A percentile compares a stretch with the other conserved stretches of the same genome.
Evolutionary conservation across 2,329 filamentous ascomycete species (phyloP).

Genomic region (Pseudonectria foliicola): DNA sequence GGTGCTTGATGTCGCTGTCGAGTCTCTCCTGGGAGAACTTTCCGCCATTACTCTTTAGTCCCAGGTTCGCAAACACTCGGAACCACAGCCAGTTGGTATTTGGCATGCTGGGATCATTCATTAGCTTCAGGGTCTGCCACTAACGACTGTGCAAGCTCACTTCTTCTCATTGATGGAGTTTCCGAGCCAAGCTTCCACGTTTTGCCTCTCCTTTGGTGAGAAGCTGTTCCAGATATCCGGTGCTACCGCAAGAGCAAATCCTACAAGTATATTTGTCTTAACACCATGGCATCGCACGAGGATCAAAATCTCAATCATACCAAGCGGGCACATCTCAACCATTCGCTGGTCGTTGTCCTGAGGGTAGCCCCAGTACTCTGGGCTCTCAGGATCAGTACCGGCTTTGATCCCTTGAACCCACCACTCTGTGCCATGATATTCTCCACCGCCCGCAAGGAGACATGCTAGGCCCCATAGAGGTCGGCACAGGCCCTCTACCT

Average conservation of each 20-base stretch:
- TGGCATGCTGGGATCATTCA: slow-evolving; percentile 51
- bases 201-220: slow-evolving; percentile 52
- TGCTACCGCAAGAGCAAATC: slow-evolving; percentile 66
- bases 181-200: slow-evolving; percentile 65
- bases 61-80: slow-evolving; percentile 74
- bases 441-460: slow-evolving; percentile 59
- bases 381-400: slow-evolving; percentile 61
- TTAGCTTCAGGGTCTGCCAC: too few species aligned
- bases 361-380: slow-evolving; percentile 72
- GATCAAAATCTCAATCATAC: slow-evolving; percentile 19
- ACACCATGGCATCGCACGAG: not conserved
- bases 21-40: slow-evolving; percentile 62
- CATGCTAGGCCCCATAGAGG: slow-evolving; percentile 70
- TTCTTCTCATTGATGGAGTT: slow-evolving; percentile 73
- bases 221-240: slow-evolving; percentile 59
- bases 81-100: slow-evolving; percentile 72
- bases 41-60: slow-evolving; percentile 66
- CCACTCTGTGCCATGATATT: slow-evolving; percentile 55
- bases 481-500: slow-evolving; percentile 68
- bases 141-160: slow-evolving; percentile 28
- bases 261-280: slow-evolving; percentile 18
- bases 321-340: slow-evolving; percentile 79
- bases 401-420: slow-evolving; percentile 62
- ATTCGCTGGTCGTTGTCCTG: slow-evolving; percentile 73
- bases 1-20: slow-evolving; percentile 67